These are phyloP conservation scores for Neurospora sp. DNA, from an alignment of 495 filamentous ascomycete genomes.

Conservation along the genomic window DNA sequence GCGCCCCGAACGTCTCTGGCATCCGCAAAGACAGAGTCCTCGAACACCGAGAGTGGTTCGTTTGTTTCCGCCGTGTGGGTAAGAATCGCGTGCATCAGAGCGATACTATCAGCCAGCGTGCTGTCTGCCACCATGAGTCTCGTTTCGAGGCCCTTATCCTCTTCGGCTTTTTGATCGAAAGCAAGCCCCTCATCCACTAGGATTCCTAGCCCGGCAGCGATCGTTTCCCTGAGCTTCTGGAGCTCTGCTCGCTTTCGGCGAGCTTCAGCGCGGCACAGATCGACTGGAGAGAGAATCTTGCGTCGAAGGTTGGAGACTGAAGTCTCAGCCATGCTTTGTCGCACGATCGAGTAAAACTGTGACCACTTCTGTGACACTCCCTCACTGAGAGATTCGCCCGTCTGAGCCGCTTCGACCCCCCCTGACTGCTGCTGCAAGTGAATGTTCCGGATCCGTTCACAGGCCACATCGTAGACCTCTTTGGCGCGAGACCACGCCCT, in stretches of 20 bases:
- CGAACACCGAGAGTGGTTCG: slow-evolving; percentile 51
- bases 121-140: slow-evolving; percentile 59
- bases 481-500: slow-evolving; percentile 56
- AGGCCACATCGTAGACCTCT: slow-evolving; percentile 52
- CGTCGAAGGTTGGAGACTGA: slow-evolving; percentile 50
- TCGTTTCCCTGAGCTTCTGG: slow-evolving; percentile 57
- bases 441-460: slow-evolving; percentile 24
- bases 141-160: slow-evolving; percentile 51
- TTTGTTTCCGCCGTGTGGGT: slow-evolving; percentile 21
- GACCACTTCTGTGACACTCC: slow-evolving; percentile 48
- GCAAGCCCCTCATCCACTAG: slow-evolving; percentile 72
- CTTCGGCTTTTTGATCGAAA: slow-evolving; percentile 40
- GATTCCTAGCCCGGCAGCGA: slow-evolving; percentile 78
- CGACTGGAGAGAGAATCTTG: slow-evolving; percentile 58
- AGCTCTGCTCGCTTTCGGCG: slow-evolving; percentile 58
- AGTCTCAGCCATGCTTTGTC: slow-evolving; percentile 54
- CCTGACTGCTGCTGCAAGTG: slow-evolving; percentile 13
- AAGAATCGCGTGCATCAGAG: slow-evolving; percentile 73
- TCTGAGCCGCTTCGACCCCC: background rate
- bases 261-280: slow-evolving; percentile 58
- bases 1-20: slow-evolving; percentile 6
- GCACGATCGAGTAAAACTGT: slow-evolving; percentile 73
- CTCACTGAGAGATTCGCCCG: background rate
- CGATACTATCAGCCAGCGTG: slow-evolving; percentile 59
- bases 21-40: slow-evolving; percentile 56